Percentiles rank a stretch among this genome's conserved stretches.
phyloP scores from a whole-genome alignment of 495 filamentous ascomycete genomes.

The Podospora anserina region DNA sequence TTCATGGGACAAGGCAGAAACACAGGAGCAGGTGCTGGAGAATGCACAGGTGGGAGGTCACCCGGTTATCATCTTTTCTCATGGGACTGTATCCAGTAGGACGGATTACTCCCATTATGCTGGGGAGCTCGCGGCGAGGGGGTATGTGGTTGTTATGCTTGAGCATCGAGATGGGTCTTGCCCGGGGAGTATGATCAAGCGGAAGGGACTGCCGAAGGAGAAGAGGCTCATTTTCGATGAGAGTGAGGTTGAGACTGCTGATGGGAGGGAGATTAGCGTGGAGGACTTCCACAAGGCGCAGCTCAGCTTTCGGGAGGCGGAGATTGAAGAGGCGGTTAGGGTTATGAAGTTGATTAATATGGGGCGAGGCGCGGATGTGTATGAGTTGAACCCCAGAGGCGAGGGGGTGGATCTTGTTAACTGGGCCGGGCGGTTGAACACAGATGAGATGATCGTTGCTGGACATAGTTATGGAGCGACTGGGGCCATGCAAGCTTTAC shows the following conservation, averaged over 20 bases:
- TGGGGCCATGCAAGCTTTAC: conserved; percentile 47
- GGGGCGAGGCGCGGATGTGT: conserved; percentile 38
- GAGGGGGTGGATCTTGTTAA: conserved; percentile 30
- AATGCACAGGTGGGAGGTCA: conserved; percentile 24
- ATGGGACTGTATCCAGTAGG: conserved; percentile 50
- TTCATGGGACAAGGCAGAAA: conserved; percentile 20
- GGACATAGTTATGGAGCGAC: conserved; percentile 57
- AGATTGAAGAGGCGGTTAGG: conserved; percentile 49
- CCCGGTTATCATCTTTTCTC: conserved; percentile 52
- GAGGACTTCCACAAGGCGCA: conserved; percentile 46
- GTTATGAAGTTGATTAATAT: conserved; percentile 44
- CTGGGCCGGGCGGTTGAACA: conserved; percentile 39
- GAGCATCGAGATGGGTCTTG: conserved; percentile 56
- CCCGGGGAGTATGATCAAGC: conserved; percentile 44
- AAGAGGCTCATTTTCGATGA: conserved; percentile 31
- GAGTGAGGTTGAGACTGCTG: conserved; percentile 28
- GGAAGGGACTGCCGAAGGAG: conserved; percentile 25
- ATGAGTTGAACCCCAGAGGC: conserved; percentile 32
- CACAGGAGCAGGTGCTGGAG: conserved; percentile 22
- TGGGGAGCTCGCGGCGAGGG: conserved; percentile 52
- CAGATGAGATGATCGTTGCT: conserved; percentile 42
- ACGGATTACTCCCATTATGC: conserved; percentile 54
- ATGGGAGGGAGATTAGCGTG: conserved; percentile 22
- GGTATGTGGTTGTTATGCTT: conserved; percentile 49
- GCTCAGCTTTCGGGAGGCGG: conserved; percentile 51